A percentile compares a stretch with the other conserved stretches of the same genome.
Conservation (phyloP, 148 eudicot genomes). For the Amaranthus palmeri region DNA sequence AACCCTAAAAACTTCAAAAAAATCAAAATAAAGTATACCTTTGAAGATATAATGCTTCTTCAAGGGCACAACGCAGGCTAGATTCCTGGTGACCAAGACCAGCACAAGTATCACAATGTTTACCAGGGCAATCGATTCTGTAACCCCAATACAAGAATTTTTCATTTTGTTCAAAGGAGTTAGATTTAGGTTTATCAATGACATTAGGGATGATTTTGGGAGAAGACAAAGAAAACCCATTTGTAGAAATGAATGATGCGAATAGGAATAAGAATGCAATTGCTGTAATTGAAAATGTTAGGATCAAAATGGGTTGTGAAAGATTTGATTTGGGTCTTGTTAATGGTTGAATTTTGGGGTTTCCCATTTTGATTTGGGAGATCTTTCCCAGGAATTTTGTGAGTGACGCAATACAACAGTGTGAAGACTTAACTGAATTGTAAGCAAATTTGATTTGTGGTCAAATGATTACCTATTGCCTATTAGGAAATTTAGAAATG, state of each 20-base stretch:
- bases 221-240: slow-evolving; percentile 27
- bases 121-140: slow-evolving; percentile 86
- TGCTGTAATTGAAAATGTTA: slow-evolving; percentile 38
- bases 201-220: slow-evolving; percentile 18
- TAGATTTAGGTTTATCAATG: slow-evolving; percentile 4
- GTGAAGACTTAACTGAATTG: neutral
- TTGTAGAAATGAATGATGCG: slow-evolving; percentile 41
- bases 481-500: too few species aligned
- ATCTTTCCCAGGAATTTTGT: too few species aligned
- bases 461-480: too few species aligned
- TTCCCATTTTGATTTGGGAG: slow-evolving; percentile 44
- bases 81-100: slow-evolving; percentile 97
- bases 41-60: slow-evolving; percentile 76
- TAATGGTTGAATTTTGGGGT: slow-evolving; percentile 19
- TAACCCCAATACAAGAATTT: slow-evolving; percentile 83
- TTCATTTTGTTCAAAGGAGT: slow-evolving; percentile 13
- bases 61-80: slow-evolving; percentile 94
- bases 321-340: slow-evolving; percentile 42
- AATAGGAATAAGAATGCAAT: slow-evolving; percentile 48
- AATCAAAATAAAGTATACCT: slow-evolving; percentile 35
- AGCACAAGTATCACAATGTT: slow-evolving; percentile 76
- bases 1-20: too few species aligned
- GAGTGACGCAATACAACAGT: neutral
- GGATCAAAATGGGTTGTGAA: slow-evolving; percentile 46
- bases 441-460: too few species aligned